These are phyloP conservation scores for Hygrocybe coccinea DNA, from an alignment of 768 basidiomycete genomes.

Conservation along the genomic window DNA sequence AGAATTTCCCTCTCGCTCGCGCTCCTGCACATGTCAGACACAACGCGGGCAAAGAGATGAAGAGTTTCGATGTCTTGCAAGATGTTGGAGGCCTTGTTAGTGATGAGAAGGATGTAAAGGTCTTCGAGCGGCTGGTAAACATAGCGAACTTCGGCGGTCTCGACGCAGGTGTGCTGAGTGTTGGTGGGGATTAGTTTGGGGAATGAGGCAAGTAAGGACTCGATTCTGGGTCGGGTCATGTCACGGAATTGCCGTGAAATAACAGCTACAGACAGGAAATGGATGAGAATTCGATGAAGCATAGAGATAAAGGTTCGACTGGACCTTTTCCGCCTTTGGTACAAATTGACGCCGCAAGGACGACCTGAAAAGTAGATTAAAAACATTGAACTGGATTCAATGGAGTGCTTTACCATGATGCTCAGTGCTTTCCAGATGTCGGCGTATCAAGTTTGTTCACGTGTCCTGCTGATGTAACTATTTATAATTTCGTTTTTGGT, in stretches of 20 bases:
- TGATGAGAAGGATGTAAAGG: constrained; percentile 94
- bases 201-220: constrained; percentile 93
- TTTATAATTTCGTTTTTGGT: too few relatives aligned
- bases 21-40: constrained; percentile 83
- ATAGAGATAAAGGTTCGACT: constrained; percentile 20
- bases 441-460: too few relatives aligned
- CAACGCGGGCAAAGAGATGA: constrained; percentile 88
- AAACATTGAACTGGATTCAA: too few relatives aligned
- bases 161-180: constrained; percentile 94
- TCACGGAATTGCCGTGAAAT: constrained; percentile 95
- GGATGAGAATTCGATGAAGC: background rate
- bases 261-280: constrained; percentile 59
- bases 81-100: constrained; percentile 98
- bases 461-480: too few relatives aligned
- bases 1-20: constrained; percentile 87
- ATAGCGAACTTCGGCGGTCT: constrained; percentile 91
- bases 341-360: constrained; percentile 91
- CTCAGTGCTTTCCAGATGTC: too few relatives aligned
- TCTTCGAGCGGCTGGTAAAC: constrained; percentile 97
- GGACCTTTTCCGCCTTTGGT: constrained; percentile 89
- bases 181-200: constrained; percentile 94
- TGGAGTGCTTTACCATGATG: background rate
- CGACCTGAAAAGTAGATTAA: constrained; percentile 51
- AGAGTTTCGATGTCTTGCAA: constrained; percentile 97
- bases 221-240: constrained; percentile 87